Conservation (phyloP, 495 filamentous ascomycete genomes). For the Aspergillus baeticus region DNA sequence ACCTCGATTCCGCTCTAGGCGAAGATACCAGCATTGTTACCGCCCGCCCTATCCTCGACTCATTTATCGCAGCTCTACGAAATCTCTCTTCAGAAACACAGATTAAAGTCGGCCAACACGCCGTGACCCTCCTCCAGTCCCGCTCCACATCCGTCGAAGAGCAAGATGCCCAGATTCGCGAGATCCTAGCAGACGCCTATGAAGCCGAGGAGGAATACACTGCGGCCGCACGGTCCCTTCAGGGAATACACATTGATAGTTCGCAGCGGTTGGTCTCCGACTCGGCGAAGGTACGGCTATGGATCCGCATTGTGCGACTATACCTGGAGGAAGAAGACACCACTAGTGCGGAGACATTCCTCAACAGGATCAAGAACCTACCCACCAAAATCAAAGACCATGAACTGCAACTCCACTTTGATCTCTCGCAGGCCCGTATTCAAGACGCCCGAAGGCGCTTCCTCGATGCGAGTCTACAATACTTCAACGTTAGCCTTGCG, state of each 20-base stretch:
- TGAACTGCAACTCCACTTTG: constrained; percentile 75
- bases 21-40: constrained; percentile 72
- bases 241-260: constrained; percentile 82
- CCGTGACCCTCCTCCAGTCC: constrained; percentile 62
- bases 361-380: constrained; percentile 91
- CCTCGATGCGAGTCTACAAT: constrained; percentile 82
- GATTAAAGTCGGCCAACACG: constrained; percentile 68
- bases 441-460: constrained; percentile 87
- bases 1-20: constrained; percentile 65
- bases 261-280: constrained; percentile 80
- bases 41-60: constrained; percentile 66
- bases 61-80: constrained; percentile 61
- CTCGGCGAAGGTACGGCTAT: constrained; percentile 74
- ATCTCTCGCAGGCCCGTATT: constrained; percentile 88
- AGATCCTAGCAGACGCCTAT: constrained; percentile 79
- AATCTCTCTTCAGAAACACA: constrained; percentile 58
- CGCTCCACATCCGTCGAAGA: constrained; percentile 80
- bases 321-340: constrained; percentile 94
- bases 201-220: constrained; percentile 78
- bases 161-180: constrained; percentile 72
- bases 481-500: constrained; percentile 80
- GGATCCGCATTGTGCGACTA: constrained; percentile 92
- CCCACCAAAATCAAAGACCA: constrained; percentile 76
- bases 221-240: constrained; percentile 71
- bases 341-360: constrained; percentile 75